phyloP scores from a whole-genome alignment of 2,329 filamentous ascomycete genomes.

The Lecanicillium sp. region DNA sequence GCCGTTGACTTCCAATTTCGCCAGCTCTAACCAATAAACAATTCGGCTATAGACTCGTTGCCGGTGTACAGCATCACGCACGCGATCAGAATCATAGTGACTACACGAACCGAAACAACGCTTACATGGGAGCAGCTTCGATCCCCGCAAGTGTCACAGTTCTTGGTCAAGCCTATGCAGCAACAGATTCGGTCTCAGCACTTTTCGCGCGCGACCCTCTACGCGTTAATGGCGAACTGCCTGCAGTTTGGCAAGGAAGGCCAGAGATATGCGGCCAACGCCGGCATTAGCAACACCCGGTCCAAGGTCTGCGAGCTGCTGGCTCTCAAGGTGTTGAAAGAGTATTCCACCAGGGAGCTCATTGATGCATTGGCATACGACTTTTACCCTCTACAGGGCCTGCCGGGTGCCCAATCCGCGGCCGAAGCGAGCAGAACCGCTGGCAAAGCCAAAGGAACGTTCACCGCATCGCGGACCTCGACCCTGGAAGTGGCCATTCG shows the following conservation, averaged over 20 bases:
- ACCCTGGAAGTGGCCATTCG: conserved; percentile 90
- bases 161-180: conserved; percentile 91
- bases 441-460: conserved; percentile 34
- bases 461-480: conserved; percentile 69
- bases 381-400: conserved; percentile 84
- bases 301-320: conserved; percentile 86
- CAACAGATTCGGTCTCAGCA: conserved; percentile 77
- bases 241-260: conserved; percentile 88
- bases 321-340: conserved; percentile 81
- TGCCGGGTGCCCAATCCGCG: conserved; percentile 41
- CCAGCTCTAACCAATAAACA: conserved; percentile 15
- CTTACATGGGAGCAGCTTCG: conserved; percentile 91
- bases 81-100: conserved; percentile 76
- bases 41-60: conserved; percentile 57
- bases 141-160: conserved; percentile 93
- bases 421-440: conserved; percentile 24
- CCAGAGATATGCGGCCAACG: conserved; percentile 72
- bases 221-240: conserved; percentile 88
- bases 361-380: conserved; percentile 94
- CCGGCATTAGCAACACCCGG: conserved; percentile 74
- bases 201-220: conserved; percentile 79
- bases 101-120: conserved; percentile 82
- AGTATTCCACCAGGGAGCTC: conserved; percentile 81
- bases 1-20: conserved; percentile 3
- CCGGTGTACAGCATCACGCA: conserved; percentile 89